These are phyloP conservation scores for Naematelia aurantialba DNA, from an alignment of 768 basidiomycete species.

Conservation along the genomic window DNA sequence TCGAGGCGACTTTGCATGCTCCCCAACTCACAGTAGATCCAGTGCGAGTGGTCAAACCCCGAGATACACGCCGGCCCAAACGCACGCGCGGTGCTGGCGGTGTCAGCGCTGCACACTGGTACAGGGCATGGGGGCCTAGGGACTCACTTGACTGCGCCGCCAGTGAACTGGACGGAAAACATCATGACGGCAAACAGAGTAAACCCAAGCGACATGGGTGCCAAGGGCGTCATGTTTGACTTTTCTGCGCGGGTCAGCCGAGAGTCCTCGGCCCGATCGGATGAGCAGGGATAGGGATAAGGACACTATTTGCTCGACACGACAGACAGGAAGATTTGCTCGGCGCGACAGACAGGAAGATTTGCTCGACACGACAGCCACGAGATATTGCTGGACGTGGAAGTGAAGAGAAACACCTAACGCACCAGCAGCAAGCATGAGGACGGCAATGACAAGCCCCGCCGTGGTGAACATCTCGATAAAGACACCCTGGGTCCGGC, in stretches of 20 bases:
- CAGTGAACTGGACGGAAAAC: constrained; percentile 42
- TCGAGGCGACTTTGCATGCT: constrained; percentile 8
- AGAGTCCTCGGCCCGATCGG: not conserved
- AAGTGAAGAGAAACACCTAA: too few species aligned
- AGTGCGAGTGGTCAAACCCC: constrained; percentile 41
- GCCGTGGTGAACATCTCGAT: constrained; percentile 49
- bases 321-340: too few species aligned
- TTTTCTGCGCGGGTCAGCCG: constrained; percentile 21
- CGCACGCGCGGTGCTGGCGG: constrained; percentile 42
- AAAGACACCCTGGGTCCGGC: constrained; percentile 40
- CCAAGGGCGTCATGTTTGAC: constrained; percentile 37
- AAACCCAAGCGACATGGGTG: constrained; percentile 44
- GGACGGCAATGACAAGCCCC: constrained; percentile 36
- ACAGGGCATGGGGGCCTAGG: not conserved
- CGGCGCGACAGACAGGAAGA: too few species aligned
- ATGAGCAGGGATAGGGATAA: not conserved
- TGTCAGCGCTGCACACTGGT: constrained; percentile 5
- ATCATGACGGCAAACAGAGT: constrained; percentile 43
- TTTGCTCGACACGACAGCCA: too few species aligned
- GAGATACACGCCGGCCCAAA: constrained; percentile 42
- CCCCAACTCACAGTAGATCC: constrained; percentile 48
- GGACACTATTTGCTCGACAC: too few species aligned
- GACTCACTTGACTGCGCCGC: constrained; percentile 48
- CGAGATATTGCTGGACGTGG: constrained; percentile 3
- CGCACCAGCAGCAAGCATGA: constrained; percentile 48